These are phyloP conservation scores for Umbelopsis sp. DNA, from an alignment of 192 early-diverging fungal species.

Conservation along the genomic window DNA sequence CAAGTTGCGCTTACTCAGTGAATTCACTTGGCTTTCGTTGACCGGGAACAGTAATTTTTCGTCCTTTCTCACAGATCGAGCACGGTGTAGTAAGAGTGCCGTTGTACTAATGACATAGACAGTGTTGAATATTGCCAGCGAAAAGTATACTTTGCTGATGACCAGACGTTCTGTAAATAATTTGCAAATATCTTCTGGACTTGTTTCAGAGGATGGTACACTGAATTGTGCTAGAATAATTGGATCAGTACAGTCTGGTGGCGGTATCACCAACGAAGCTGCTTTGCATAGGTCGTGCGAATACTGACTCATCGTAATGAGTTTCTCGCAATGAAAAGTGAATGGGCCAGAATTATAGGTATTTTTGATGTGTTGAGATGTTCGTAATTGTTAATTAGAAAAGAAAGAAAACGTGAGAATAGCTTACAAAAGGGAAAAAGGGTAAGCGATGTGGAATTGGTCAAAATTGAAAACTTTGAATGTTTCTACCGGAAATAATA, in stretches of 20 bases:
- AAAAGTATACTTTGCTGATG: constrained; percentile 10
- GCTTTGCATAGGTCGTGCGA: background rate
- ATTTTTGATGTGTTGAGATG: background rate
- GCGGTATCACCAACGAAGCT: background rate
- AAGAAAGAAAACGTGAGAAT: background rate
- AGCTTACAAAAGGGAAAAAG: background rate
- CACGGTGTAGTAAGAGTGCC: constrained; percentile 3
- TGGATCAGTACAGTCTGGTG: background rate
- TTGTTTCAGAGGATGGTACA: too few relatives aligned
- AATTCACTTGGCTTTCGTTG: background rate
- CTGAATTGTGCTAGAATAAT: background rate
- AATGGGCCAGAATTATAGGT: background rate
- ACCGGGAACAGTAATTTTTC: background rate
- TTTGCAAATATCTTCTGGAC: background rate
- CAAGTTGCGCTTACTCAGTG: constrained; percentile 20
- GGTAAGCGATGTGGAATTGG: background rate
- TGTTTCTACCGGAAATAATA: background rate
- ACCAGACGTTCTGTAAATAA: background rate
- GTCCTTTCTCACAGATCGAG: background rate
- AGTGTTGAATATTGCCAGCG: background rate
- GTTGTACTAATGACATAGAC: constrained; percentile 19
- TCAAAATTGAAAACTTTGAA: background rate
- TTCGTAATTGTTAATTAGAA: background rate
- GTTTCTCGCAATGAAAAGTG: background rate
- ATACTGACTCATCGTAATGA: background rate